Conservation (phyloP, 1,284 basidiomycete species). For the Mycena citricolor region DNA sequence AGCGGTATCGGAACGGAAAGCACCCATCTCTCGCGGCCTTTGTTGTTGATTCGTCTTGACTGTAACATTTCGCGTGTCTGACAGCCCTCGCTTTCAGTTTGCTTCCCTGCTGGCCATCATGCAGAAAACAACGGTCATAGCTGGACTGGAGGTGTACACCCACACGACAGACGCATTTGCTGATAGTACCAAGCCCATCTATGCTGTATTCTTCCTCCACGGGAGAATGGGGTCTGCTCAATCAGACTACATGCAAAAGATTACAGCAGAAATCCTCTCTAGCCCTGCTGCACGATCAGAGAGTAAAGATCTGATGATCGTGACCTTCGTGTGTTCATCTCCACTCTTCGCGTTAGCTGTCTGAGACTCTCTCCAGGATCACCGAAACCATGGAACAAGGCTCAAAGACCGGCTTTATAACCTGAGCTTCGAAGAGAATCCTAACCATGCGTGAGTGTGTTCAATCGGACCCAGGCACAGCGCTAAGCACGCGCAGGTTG, state of each 20-base stretch:
- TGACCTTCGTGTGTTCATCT: slow-evolving; percentile 50
- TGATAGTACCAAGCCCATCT: slow-evolving; percentile 15
- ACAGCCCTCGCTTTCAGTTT: not conserved
- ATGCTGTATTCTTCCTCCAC: slow-evolving; percentile 61
- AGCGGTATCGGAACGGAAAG: too few relatives aligned
- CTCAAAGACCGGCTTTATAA: slow-evolving; percentile 61
- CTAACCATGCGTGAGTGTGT: slow-evolving; percentile 62
- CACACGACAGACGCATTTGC: slow-evolving; percentile 12
- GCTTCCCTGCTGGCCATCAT: not conserved
- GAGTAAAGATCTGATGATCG: slow-evolving; percentile 48
- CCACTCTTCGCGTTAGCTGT: not conserved
- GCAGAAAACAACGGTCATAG: slow-evolving; percentile 9
- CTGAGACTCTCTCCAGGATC: slow-evolving; percentile 51
- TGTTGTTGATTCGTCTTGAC: not conserved
- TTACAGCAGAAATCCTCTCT: slow-evolving; percentile 27
- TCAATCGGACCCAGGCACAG: not conserved
- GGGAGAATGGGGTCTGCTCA: slow-evolving; percentile 43
- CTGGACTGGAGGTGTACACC: slow-evolving; percentile 15
- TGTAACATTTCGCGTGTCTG: not conserved
- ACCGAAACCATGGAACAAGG: slow-evolving; percentile 74
- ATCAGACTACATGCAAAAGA: slow-evolving; percentile 25
- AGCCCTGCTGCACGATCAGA: slow-evolving; percentile 24
- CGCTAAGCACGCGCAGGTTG: slow-evolving; percentile 39
- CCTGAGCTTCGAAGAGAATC: slow-evolving; percentile 47
- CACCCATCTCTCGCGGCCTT: not conserved